These are phyloP conservation scores for Leucocoprinus gongylophorus DNA, from an alignment of 1,284 basidiomycete genomes.

Conservation along the genomic window DNA sequence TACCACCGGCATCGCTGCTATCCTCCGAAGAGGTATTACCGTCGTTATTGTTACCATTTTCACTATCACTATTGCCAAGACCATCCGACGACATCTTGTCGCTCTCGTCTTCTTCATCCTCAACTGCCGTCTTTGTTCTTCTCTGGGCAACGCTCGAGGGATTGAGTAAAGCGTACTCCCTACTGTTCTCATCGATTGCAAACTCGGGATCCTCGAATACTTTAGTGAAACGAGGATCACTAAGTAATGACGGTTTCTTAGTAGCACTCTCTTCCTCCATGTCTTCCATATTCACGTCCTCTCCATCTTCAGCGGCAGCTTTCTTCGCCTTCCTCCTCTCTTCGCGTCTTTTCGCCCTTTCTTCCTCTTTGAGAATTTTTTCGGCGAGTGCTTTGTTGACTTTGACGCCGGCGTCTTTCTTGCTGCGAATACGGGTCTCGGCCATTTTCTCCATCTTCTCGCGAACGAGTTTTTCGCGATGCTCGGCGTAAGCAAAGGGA, in stretches of 20 bases:
- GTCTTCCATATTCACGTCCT: constrained; percentile 37
- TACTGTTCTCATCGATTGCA: constrained; percentile 80
- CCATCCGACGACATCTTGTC: constrained; percentile 73
- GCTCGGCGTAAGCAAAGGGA: constrained; percentile 92
- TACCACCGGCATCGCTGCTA: constrained; percentile 41
- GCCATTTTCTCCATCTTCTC: constrained; percentile 92
- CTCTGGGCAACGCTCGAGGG: constrained; percentile 68
- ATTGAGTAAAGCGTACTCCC: constrained; percentile 89
- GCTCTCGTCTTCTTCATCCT: constrained; percentile 86
- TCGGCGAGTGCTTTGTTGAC: constrained; percentile 94
- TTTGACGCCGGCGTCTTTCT: constrained; percentile 65
- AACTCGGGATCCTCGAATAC: constrained; percentile 95
- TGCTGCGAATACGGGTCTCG: constrained; percentile 85
- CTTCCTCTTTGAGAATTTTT: constrained; percentile 71
- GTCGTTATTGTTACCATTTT: constrained; percentile 37
- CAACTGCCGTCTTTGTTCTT: constrained; percentile 70
- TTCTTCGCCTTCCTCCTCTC: constrained; percentile 52
- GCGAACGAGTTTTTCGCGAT: constrained; percentile 81
- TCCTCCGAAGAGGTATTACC: constrained; percentile 26
- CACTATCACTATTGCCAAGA: constrained; percentile 35
- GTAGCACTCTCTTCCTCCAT: constrained; percentile 29
- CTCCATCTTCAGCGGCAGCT: constrained; percentile 35
- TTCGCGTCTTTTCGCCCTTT: constrained; percentile 56
- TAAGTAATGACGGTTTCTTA: constrained; percentile 55
- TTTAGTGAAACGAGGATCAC: constrained; percentile 85